These are phyloP conservation scores for Barnettozyma siamensis DNA, from an alignment of 805 yeast species.

Conservation along the genomic window DNA sequence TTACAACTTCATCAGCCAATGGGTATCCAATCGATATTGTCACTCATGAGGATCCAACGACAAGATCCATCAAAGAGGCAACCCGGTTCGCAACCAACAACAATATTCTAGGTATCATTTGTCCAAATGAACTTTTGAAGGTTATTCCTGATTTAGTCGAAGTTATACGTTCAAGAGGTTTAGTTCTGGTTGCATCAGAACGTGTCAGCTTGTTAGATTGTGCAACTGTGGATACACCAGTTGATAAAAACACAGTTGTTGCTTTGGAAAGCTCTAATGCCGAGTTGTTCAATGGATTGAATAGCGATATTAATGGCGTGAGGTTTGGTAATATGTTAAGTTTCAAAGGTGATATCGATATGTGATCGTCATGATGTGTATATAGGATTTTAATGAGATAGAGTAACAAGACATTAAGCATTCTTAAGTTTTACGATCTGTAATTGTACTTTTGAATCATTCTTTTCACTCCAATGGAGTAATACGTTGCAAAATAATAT, in stretches of 20 bases:
- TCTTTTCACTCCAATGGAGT: too few relatives aligned
- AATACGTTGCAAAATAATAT: too few relatives aligned
- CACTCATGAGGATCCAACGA: constrained; percentile 35
- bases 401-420: too few relatives aligned
- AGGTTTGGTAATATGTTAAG: constrained; percentile 57
- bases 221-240: not conserved
- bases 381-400: too few relatives aligned
- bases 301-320: constrained; percentile 51
- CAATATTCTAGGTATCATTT: constrained; percentile 78
- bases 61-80: constrained; percentile 76
- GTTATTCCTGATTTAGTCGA: constrained; percentile 74
- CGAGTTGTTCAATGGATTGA: constrained; percentile 4
- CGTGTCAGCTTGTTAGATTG: constrained; percentile 25
- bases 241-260: not conserved
- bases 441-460: too few relatives aligned
- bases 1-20: constrained; percentile 36
- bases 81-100: constrained; percentile 74
- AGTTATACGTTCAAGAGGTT: constrained; percentile 71
- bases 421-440: too few relatives aligned
- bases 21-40: constrained; percentile 28
- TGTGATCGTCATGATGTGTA: constrained; percentile 22
- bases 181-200: constrained; percentile 71
- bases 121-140: constrained; percentile 62
- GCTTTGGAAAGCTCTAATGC: not conserved
- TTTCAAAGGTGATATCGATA: constrained; percentile 56